Evolutionary conservation across 2,329 filamentous ascomycete genomes (phyloP).

Genomic region (Apiospora rasikravindrae): DNA sequence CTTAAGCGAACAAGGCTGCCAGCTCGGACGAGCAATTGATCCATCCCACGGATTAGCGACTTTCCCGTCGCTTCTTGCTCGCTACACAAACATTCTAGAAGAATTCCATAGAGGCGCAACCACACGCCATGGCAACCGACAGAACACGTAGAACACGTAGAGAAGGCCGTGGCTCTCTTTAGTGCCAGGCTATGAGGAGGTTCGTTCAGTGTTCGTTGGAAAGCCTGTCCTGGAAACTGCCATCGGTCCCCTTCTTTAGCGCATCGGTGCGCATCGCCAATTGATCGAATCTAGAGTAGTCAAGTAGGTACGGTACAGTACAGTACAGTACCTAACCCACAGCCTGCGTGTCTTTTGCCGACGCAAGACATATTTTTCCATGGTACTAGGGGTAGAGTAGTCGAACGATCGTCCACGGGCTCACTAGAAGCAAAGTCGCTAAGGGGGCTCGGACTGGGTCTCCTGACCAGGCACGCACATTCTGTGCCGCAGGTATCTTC

Average conservation of each 20-base stretch:
- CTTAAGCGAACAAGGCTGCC: neutral
- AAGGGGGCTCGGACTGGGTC: neutral
- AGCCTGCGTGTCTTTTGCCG: neutral
- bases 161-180: neutral
- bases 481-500: neutral
- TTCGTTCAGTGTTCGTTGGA: no score
- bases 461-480: conserved; percentile 6
- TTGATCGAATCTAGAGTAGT: neutral
- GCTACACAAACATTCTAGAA: conserved; percentile 10
- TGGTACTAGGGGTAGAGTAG: neutral
- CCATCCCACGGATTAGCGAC: neutral
- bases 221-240: neutral
- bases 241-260: neutral
- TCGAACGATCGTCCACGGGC: neutral
- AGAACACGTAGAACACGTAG: neutral
- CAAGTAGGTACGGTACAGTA: neutral
- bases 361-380: conserved; percentile 6
- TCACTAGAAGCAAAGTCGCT: neutral
- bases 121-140: neutral
- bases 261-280: neutral
- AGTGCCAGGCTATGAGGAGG: neutral
- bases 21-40: neutral
- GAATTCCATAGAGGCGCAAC: neutral
- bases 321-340: neutral
- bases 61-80: neutral